phyloP scores from a whole-genome alignment of 2,329 filamentous ascomycete species.

The Penicillium hordei region DNA sequence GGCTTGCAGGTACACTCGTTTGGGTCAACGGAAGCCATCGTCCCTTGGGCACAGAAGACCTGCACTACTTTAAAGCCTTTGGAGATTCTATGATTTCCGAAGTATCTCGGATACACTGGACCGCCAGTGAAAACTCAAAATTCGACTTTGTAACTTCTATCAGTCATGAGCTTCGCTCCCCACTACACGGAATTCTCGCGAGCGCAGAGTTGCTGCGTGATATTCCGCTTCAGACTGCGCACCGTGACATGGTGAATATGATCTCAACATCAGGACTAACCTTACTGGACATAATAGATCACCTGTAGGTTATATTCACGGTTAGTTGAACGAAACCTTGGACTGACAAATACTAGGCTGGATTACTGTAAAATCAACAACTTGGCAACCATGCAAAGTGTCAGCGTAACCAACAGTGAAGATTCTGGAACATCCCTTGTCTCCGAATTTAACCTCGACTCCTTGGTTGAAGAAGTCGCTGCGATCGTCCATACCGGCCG shows the following conservation, averaged over 20 bases:
- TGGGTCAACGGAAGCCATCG: constrained; percentile 30
- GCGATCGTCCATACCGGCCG: constrained; percentile 32
- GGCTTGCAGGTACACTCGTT: constrained; percentile 33
- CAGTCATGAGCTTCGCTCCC: constrained; percentile 53
- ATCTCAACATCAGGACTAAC: constrained; percentile 53
- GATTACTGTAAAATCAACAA: constrained; percentile 42
- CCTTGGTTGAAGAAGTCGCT: constrained; percentile 33
- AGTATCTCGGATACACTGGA: constrained; percentile 36
- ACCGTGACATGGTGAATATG: constrained; percentile 48
- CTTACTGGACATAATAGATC: constrained; percentile 50
- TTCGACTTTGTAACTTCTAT: constrained; percentile 54
- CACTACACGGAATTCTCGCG: constrained; percentile 49
- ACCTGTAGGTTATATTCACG: constrained; percentile 25
- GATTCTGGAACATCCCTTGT: constrained; percentile 25
- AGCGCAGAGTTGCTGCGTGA: constrained; percentile 53
- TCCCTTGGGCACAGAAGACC: constrained; percentile 26
- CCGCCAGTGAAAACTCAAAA: constrained; percentile 47
- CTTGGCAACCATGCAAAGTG: constrained; percentile 3
- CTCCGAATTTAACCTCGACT: constrained; percentile 34
- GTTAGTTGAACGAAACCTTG: fast-evolving
- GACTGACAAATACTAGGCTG: constrained; percentile 22
- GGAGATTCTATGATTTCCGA: constrained; percentile 38
- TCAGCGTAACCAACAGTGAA: constrained; percentile 8
- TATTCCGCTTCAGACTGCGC: constrained; percentile 41
- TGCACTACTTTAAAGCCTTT: constrained; percentile 39